Base-by-base conservation (phyloP, 2,329 filamentous ascomycete species). In the Pseudogymnoascus sp. region DNA sequence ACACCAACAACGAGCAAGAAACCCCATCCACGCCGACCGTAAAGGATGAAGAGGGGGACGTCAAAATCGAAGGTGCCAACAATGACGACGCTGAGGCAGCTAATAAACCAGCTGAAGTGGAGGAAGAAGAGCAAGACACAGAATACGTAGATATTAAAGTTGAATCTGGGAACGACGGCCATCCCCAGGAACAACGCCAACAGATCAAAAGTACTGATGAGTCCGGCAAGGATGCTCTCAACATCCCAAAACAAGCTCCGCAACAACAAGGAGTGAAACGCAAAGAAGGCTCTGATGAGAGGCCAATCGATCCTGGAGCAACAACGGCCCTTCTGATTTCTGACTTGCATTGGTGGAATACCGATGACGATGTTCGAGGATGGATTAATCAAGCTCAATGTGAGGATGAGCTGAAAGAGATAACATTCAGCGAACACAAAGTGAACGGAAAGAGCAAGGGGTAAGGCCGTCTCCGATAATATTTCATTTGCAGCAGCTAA, bases 381-480 rank as follows among this genome's bases (percentile, higher is more conserved):
- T 97, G 92, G 90, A 82, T 89, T 23, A 86, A 87, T 68, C 83
- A 90, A 67, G 90, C 89, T n/a, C 84, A 83, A 1, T 90, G 86
- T 69, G 95, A 97, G 74, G 83, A 88, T 53, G 91, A 96, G 71
- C 78, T 97, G 17, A 92, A 90, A 71, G 95, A 97, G 65, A 86
- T 99, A 61, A 96, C 93, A 0, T 99, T 97, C 75, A 97, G 91
- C 71, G 95, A 99, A 75, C 95, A 97, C 77, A 99, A 99, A 75
- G 93, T 97, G 59, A 99, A 99, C 69, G 95, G 95, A 69, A 99
- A 99, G 79, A 96, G 91, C 77, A 97, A 97, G 79, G 93, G 95
- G 93, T 96, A 82, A 42, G 11, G 6, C 4, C 15, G 5, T 59
- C 53, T 29, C 21, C 10, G 37, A 15, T 17, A 7, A 40, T 26